Base-by-base conservation (phyloP, 2,329 filamentous ascomycete genomes). In the Didymella lethalis region DNA sequence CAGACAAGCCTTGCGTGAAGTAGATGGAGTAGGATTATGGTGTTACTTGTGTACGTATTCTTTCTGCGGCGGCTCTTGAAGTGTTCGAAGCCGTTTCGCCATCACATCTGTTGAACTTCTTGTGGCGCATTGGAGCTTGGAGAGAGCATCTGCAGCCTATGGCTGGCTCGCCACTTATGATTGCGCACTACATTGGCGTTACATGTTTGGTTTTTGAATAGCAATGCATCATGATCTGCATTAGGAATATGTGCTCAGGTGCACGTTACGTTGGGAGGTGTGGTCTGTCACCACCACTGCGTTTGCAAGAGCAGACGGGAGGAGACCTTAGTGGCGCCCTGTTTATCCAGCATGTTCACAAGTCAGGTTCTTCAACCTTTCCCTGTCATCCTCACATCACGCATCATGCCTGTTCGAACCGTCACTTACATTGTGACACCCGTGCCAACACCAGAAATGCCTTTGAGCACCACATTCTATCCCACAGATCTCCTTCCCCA, bases 41-140 rank as follows among this genome's bases (percentile, higher is more conserved):
- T 45, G 55, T 53, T 32, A 31, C 11, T n/a, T 26, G 34, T 56
- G 57, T 54, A 60, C 34, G 43, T 60, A 55, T 60, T 56, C 12
- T 55, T 36, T 60, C 36, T 3, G 57, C 47, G 25, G 47, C 52
- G 52, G 48, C 31, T 50, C 18, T 56, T 56, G 57, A 60, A 60
- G 57, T 56, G 57, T 60, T 60, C 57, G 48, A 56, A 43, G 57
- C 29, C 48, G 57, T 32, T 18, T 38, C 40, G 52, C 51, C 48
- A 44, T 54, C 48, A 41, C 46, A 58, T 48, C 26, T 60, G 48
- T 49, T 36, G 25, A 23, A 47, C 28, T 41, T 41, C 40, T 53
- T 34, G 23, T 10, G 46, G 47, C 28, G 40, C 34, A 47, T 51
- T 26, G 46, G 25, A 43, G 6, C 20, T 36, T 16, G 51, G 28